Base-by-base conservation (phyloP, 1,139 yeast species). In the Tardiomyces digboiensis region DNA sequence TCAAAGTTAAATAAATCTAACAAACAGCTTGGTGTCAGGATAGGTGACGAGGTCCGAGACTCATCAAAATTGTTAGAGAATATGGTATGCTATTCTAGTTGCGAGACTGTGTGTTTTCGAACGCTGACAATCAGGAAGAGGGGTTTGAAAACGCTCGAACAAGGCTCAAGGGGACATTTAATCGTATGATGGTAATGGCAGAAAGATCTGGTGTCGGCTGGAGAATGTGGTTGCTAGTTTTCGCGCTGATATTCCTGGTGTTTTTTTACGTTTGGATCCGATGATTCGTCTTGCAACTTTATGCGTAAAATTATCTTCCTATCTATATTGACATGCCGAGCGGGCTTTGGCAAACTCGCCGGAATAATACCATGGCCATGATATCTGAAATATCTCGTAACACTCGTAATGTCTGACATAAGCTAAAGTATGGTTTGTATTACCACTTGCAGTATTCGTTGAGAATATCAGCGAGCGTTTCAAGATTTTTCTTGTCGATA, bases 21-120 rank as follows among this genome's bases (percentile, higher is more conserved):
- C 33, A 4, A n/a, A 26, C 33, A 26, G 33, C 33, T 26, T 18
- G 44, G 95, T 6, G 61, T 77, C 39, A 75, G 70, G 52, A 88
- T 89, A 82, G 96, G 96, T 2, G 78, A 77, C 39, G 95, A 88
- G 60, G 89, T 88, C 52, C 79, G 85, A 54, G 81, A 80, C 53
- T 79, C 89, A 23, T 78, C 80, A 50, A 66, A 77, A 48, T 67
- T 82, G 46, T 71, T 86, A 49, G 33, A 26, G 10, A 26, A 26
- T 26, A 26, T 26, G 33, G 33, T 26, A 26, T 8, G 33, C 14
- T 8, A 5, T n/a, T 3, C 33, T 16, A 22, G 10, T 22, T 12
- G n/a, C n/a, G n/a, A n/a, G n/a, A n/a, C n/a, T n/a, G n/a, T n/a
- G n/a, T n/a, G n/a, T n/a, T n/a, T n/a, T n/a, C n/a, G n/a, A 26